Conservation (phyloP, 805 yeast genomes). For the Citeromyces matritensis region DNA sequence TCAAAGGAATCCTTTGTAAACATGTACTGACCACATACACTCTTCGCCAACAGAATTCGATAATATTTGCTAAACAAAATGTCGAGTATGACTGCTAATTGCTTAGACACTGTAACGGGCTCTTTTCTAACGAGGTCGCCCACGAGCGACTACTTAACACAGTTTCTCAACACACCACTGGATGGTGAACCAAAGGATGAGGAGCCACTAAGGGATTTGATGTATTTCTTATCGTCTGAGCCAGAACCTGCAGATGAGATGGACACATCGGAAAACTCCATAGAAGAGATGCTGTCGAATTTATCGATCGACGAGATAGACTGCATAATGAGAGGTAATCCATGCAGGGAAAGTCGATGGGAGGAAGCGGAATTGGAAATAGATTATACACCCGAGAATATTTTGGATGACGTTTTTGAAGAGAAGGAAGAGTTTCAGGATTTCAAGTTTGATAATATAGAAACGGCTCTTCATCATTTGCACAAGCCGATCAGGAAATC, state of each 20-base stretch:
- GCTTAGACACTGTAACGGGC: too few relatives aligned
- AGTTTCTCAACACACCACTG: too few relatives aligned
- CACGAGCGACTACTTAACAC: too few relatives aligned
- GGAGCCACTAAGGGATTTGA: too few relatives aligned
- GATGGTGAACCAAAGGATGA: too few relatives aligned
- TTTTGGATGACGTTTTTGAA: not conserved
- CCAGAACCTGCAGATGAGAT: slow-evolving; percentile 2
- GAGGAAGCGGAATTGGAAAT: slow-evolving; percentile 2
- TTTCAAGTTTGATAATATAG: slow-evolving; percentile 1
- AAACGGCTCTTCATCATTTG: not conserved
- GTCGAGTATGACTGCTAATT: too few relatives aligned
- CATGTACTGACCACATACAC: too few relatives aligned
- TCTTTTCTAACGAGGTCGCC: too few relatives aligned
- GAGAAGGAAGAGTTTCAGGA: slow-evolving; percentile 1
- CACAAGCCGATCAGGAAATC: too few relatives aligned
- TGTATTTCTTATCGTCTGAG: not conserved
- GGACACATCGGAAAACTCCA: slow-evolving; percentile 1
- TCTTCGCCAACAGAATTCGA: too few relatives aligned
- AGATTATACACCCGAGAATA: not conserved
- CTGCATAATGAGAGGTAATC: slow-evolving; percentile 14
- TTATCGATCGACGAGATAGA: slow-evolving; percentile 19
- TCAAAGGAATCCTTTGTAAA: too few relatives aligned
- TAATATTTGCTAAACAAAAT: too few relatives aligned
- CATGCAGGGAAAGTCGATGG: slow-evolving; percentile 2
- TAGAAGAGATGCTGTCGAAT: slow-evolving; percentile 12